Conservation (phyloP, 306 rosid species). For the Cicer chorassanicum region DNA sequence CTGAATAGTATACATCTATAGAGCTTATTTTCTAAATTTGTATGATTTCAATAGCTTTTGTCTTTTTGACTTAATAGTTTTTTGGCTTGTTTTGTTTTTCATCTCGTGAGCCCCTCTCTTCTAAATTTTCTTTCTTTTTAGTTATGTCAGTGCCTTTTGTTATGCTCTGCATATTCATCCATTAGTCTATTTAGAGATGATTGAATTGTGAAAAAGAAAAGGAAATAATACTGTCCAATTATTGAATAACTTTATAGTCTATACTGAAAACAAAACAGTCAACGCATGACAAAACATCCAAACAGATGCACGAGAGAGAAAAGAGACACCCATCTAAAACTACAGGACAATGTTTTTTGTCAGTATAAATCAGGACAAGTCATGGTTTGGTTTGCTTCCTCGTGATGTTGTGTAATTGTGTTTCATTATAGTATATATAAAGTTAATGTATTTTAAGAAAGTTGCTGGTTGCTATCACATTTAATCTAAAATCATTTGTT, state of each 20-base stretch:
- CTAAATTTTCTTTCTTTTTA: background rate
- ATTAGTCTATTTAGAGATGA: constrained; percentile 32
- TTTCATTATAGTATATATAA: too few relatives aligned
- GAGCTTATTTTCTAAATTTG: constrained; percentile 28
- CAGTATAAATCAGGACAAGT: constrained; percentile 44
- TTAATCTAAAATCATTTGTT: too few relatives aligned
- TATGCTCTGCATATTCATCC: too few relatives aligned
- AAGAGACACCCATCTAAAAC: background rate
- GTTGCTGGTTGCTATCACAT: too few relatives aligned
- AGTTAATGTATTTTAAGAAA: too few relatives aligned
- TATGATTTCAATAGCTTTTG: constrained; percentile 27
- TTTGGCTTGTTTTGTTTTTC: constrained; percentile 54
- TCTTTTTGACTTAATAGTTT: constrained; percentile 48
- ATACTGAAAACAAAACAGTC: constrained; percentile 16
- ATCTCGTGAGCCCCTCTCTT: constrained; percentile 56
- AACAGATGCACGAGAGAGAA: constrained; percentile 37
- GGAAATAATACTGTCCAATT: constrained; percentile 42
- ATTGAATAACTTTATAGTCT: constrained; percentile 21
- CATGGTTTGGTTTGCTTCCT: constrained; percentile 43
- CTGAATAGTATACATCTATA: constrained; percentile 27
- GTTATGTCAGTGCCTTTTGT: background rate
- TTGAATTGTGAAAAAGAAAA: constrained; percentile 31
- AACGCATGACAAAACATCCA: constrained; percentile 28
- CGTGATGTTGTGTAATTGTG: constrained; percentile 38
- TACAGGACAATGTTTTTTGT: constrained; percentile 44